phyloP scores from a whole-genome alignment of 2,329 filamentous ascomycete species.

The Fusarium verticillioides region DNA sequence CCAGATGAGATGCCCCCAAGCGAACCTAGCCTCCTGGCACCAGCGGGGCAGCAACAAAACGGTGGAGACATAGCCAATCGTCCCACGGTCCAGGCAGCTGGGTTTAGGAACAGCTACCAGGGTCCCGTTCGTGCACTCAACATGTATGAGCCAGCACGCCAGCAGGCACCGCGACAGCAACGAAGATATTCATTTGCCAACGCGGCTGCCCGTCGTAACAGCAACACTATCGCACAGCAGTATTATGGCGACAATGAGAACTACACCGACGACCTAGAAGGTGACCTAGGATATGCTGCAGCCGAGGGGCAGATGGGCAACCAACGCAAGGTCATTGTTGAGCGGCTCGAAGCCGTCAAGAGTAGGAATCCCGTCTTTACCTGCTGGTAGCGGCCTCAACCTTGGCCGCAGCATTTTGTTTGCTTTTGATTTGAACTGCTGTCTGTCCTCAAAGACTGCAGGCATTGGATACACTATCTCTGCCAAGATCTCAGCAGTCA shows the following conservation, averaged over 20 bases:
- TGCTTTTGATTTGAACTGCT: background rate
- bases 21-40: slow-evolving; percentile 35
- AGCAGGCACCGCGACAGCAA: slow-evolving; percentile 54
- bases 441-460: background rate
- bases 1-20: slow-evolving; percentile 48
- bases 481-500: slow-evolving; percentile 2
- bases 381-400: slow-evolving; percentile 77
- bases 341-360: slow-evolving; percentile 95
- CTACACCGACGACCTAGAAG: slow-evolving; percentile 82
- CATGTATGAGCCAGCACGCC: slow-evolving; percentile 58
- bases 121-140: slow-evolving; percentile 55
- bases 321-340: slow-evolving; percentile 94
- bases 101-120: slow-evolving; percentile 53
- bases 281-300: slow-evolving; percentile 93
- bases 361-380: slow-evolving; percentile 95
- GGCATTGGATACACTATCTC: background rate
- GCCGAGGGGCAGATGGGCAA: slow-evolving; percentile 94
- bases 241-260: slow-evolving; percentile 67
- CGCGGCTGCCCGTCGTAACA: slow-evolving; percentile 58
- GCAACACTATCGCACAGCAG: slow-evolving; percentile 64
- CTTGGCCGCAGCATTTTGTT: background rate
- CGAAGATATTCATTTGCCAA: slow-evolving; percentile 66
- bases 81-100: slow-evolving; percentile 32
- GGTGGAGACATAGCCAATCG: slow-evolving; percentile 35
- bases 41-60: slow-evolving; percentile 30